These are phyloP conservation scores for Cladophialophora psammophila DNA, from an alignment of 2,329 filamentous ascomycete genomes.

Conservation along the genomic window DNA sequence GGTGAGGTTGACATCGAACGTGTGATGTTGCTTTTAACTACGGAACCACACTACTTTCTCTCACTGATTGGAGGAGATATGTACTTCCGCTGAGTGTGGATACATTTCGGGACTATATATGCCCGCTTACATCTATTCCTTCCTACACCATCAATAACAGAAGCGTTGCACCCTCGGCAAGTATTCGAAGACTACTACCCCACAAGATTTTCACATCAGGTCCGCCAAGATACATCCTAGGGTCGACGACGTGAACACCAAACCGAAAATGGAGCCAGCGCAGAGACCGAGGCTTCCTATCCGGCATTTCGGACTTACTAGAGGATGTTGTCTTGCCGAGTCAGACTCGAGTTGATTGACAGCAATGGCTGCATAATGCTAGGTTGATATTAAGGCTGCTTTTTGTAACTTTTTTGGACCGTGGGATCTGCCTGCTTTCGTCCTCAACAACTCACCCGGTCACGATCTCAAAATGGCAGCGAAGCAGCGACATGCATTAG, in stretches of 20 bases:
- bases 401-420: background rate
- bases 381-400: background rate
- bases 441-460: background rate
- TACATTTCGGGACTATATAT: background rate
- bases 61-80: constrained; percentile 3
- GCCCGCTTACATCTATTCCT: background rate
- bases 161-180: background rate
- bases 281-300: background rate
- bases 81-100: background rate
- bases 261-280: background rate
- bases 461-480: constrained; percentile 1
- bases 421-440: background rate
- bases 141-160: background rate
- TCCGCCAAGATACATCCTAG: background rate
- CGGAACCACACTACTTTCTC: background rate
- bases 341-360: background rate
- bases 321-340: background rate
- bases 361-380: background rate
- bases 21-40: background rate
- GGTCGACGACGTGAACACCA: background rate
- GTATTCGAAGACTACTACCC: background rate
- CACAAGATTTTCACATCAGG: background rate
- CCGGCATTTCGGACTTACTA: background rate
- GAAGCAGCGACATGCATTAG: background rate
- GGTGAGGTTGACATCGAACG: background rate